Conservation (phyloP, 2,329 filamentous ascomycete genomes). For the Cryphonectria nitschkei region DNA sequence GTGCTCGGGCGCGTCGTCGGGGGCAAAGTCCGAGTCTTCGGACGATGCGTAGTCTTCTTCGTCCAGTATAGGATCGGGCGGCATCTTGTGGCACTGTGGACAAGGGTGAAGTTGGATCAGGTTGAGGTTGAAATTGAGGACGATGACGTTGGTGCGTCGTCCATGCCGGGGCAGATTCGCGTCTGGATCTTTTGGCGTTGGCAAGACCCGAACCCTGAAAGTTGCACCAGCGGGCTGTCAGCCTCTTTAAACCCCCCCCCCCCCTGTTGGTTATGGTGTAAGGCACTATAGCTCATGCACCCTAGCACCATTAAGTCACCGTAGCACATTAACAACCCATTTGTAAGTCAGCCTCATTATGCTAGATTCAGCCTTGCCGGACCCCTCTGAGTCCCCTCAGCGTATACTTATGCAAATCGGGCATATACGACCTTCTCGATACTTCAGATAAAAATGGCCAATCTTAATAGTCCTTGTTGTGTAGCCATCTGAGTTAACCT, state of each 20-base stretch:
- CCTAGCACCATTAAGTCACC: no score
- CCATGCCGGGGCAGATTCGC: not conserved
- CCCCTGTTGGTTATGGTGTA: not conserved
- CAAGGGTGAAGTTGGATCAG: not conserved
- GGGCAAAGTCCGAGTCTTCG: constrained; percentile 74
- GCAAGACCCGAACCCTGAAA: not conserved
- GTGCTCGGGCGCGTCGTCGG: constrained; percentile 52
- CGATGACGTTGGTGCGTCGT: not conserved
- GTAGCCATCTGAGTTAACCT: no score
- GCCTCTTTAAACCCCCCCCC: not conserved
- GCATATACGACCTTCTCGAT: no score
- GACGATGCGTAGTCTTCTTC: constrained; percentile 68
- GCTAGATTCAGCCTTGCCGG: no score
- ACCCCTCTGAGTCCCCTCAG: no score
- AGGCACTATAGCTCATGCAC: not conserved
- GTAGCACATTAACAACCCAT: no score
- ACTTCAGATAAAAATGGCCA: no score
- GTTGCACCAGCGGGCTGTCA: not conserved
- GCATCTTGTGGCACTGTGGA: constrained; percentile 42
- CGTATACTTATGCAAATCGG: no score
- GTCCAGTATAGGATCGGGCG: constrained; percentile 44
- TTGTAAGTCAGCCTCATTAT: no score
- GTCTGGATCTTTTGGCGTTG: not conserved
- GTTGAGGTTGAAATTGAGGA: not conserved
- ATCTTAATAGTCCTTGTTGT: no score